Conservation (phyloP, 2,329 filamentous ascomycete genomes). For the Monilinia laxa region DNA sequence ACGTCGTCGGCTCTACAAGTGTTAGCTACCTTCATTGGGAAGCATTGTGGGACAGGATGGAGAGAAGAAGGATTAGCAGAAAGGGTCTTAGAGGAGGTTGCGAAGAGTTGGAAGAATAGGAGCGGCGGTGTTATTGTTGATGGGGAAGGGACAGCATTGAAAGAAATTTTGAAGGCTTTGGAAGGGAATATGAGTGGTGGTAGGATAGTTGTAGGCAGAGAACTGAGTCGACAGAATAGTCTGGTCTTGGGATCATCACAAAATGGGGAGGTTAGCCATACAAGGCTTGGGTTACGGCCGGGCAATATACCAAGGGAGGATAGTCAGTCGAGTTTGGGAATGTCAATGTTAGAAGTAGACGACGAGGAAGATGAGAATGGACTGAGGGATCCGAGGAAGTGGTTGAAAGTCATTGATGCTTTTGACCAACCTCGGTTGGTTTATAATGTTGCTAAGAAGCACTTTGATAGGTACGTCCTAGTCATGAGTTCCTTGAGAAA, state of each 20-base stretch:
- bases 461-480: conserved; percentile 74
- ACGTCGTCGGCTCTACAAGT: conserved; percentile 83
- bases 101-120: conserved; percentile 85
- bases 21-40: conserved; percentile 85
- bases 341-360: conserved; percentile 53
- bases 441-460: conserved; percentile 80
- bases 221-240: conserved; percentile 63
- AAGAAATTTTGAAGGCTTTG: conserved; percentile 76
- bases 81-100: conserved; percentile 86
- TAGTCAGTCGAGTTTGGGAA: conserved; percentile 64
- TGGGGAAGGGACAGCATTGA: conserved; percentile 71
- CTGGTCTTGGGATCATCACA: conserved; percentile 58
- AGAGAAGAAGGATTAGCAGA: conserved; percentile 92
- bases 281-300: conserved; percentile 55
- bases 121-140: conserved; percentile 91
- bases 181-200: conserved; percentile 91
- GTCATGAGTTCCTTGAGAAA: conserved; percentile 26
- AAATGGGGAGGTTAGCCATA: conserved; percentile 53
- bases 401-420: conserved; percentile 80
- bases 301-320: conserved; percentile 54
- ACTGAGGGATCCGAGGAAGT: conserved; percentile 69
- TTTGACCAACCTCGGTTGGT: conserved; percentile 79
- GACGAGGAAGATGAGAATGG: conserved; percentile 55
- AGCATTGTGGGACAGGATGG: conserved; percentile 95
- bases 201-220: conserved; percentile 56